Evolutionary conservation across 2,329 filamentous ascomycete species (phyloP).

Genomic region (Furcasterigmium sp.): DNA sequence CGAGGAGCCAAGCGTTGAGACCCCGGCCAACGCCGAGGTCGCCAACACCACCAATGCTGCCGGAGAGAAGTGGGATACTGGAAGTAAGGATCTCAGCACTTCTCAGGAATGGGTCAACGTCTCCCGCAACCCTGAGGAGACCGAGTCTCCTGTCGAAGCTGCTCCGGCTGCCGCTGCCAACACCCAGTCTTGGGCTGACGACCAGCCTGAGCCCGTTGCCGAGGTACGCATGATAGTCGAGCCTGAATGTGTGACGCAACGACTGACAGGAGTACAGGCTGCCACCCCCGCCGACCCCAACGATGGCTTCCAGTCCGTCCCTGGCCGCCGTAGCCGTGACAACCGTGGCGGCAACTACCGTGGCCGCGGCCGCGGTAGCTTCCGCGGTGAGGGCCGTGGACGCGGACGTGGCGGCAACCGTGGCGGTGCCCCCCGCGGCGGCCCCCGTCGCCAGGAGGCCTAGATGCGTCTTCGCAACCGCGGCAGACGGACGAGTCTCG

Average conservation of each 20-base stretch:
- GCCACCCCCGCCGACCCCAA: conserved; percentile 36
- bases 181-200: conserved; percentile 76
- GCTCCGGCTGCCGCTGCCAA: conserved; percentile 46
- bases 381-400: conserved; percentile 40
- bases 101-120: conserved; percentile 65
- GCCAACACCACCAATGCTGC: conserved; percentile 54
- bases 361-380: conserved; percentile 38
- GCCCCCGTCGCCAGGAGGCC: conserved; percentile 34
- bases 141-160: conserved; percentile 59
- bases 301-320: conserved; percentile 71
- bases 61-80: conserved; percentile 60
- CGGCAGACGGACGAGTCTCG: conserved; percentile 11
- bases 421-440: conserved; percentile 23
- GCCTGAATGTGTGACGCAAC: neutral
- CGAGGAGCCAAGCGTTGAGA: conserved; percentile 30
- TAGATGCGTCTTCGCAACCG: conserved; percentile 18
- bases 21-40: conserved; percentile 45
- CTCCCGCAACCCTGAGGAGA: conserved; percentile 63
- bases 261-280: conserved; percentile 14
- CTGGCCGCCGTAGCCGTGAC: conserved; percentile 49
- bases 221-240: conserved; percentile 29
- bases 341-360: conserved; percentile 40
- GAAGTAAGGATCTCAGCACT: conserved; percentile 35
- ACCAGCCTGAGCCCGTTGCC: conserved; percentile 53
- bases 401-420: conserved; percentile 32